phyloP scores from a whole-genome alignment of 1,284 basidiomycete genomes.

The Trichosporon ovoides region DNA sequence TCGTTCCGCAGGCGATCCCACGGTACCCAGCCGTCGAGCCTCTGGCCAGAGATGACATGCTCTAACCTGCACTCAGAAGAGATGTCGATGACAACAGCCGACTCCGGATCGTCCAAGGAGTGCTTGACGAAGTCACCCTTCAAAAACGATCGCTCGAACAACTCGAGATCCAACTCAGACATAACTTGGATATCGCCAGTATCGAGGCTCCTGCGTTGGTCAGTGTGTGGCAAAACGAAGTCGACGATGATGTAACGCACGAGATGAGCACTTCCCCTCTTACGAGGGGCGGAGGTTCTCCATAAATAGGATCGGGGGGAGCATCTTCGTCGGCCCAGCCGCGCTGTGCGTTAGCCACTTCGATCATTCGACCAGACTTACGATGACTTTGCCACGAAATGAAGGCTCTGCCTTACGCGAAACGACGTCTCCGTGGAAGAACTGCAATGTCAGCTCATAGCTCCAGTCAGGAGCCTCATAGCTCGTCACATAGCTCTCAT shows the following conservation, averaged over 20 bases:
- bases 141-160: conserved; percentile 74
- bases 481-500: too few relatives aligned
- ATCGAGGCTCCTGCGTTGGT: conserved; percentile 48
- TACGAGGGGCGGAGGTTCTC: conserved; percentile 66
- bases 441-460: conserved; percentile 15
- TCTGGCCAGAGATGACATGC: conserved; percentile 66
- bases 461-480: background rate
- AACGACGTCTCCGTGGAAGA: conserved; percentile 35
- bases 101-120: conserved; percentile 63
- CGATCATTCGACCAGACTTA: conserved; percentile 14
- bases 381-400: conserved; percentile 34
- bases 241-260: conserved; percentile 10
- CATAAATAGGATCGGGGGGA: conserved; percentile 48
- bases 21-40: conserved; percentile 61
- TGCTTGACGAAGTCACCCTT: conserved; percentile 78
- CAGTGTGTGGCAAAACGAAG: background rate
- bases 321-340: conserved; percentile 43
- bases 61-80: conserved; percentile 62
- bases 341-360: conserved; percentile 24
- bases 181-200: conserved; percentile 63
- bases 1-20: conserved; percentile 59
- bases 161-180: conserved; percentile 61
- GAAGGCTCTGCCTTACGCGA: conserved; percentile 21
- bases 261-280: conserved; percentile 78
- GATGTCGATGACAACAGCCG: conserved; percentile 67